Base-by-base conservation (phyloP, 768 basidiomycete genomes). In the Hericium coralloides region DNA sequence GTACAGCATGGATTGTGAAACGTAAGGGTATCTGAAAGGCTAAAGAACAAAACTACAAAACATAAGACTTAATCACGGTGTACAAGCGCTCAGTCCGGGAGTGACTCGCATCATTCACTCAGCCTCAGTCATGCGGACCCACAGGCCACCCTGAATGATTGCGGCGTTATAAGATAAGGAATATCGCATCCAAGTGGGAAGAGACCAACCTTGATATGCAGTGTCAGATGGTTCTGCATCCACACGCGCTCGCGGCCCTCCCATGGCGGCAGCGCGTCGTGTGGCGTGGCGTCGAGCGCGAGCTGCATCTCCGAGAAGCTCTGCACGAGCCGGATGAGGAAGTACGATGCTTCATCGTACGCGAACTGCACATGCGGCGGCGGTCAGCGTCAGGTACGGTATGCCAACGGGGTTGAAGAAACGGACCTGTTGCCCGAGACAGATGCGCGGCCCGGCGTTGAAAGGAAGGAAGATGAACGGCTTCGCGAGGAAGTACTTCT, bases 381-480 rank as follows among this genome's bases (percentile, higher is more conserved):
- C 14, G 49, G 4, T 25, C 14, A 25, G 12, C 15, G 49, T 8
- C 14, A 14, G 20, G 9, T 49, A 18, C 48, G 20, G 20, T 10
- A 9, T 10, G 12, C 12, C 10, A 18, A 9, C 39, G 10, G 39
- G 39, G 39, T n/a, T n/a, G n/a, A n/a, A n/a, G n/a, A n/a, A n/a
- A 43, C 41, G 9, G 15, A 43, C 41, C 60, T 79, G 75, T 58
- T 77, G 76, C 0, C 77, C 83, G 14, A 83, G 74, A 55, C 83
- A 84, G 58, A 84, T 83, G 8, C 84, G 72, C 15, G 83, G 84
- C 1, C 81, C 84, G 0, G 82, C 82, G 56, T 84, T 84, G 70
- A 85, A 85, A 0, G 84, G 83, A 4, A 81, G 67, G 67, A 85
- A 85, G 56, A 87, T 85, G 72, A 78, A 83, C 1, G 83, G 82